phyloP scores from a whole-genome alignment of 805 yeast genomes.

The Cyberlindnera saturnus region DNA sequence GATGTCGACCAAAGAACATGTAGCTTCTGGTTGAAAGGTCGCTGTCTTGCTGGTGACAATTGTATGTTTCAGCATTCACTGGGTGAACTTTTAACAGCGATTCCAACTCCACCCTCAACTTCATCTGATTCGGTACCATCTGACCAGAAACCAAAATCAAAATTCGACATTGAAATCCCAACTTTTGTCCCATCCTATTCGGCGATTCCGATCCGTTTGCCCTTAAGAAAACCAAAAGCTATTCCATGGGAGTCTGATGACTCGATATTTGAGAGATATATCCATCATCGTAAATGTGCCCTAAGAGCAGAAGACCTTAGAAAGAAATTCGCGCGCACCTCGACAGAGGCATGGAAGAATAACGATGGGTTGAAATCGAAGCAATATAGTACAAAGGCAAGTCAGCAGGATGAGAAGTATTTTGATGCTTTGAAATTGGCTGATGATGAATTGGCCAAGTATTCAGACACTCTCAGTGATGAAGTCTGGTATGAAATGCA shows the following conservation, averaged over 20 bases:
- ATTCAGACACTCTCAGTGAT: conserved; percentile 13
- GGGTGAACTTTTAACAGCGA: conserved; percentile 7
- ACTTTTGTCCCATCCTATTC: background rate
- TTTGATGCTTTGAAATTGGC: conserved; percentile 19
- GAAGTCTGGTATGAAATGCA: conserved; percentile 26
- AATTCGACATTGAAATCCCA: too few species aligned
- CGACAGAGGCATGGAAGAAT: conserved; percentile 22
- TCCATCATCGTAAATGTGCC: conserved; percentile 13
- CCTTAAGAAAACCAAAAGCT: conserved; percentile 16
- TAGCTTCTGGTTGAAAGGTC: conserved; percentile 40
- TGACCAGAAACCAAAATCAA: background rate
- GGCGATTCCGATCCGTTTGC: conserved; percentile 14
- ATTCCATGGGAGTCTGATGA: conserved; percentile 23
- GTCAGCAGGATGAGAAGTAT: conserved; percentile 13
- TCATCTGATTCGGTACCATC: conserved; percentile 3
- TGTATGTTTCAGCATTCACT: conserved; percentile 35
- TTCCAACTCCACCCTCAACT: conserved; percentile 1
- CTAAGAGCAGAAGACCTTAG: conserved; percentile 19
- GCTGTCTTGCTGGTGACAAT: conserved; percentile 35
- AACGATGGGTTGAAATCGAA: conserved; percentile 23
- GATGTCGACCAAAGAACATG: conserved; percentile 37
- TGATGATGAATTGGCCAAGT: conserved; percentile 22
- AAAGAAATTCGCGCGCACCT: conserved; percentile 20
- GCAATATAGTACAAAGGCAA: conserved; percentile 23
- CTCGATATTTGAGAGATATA: conserved; percentile 11